phyloP scores from a whole-genome alignment of 306 rosid species.

The Fagus sylvatica region DNA sequence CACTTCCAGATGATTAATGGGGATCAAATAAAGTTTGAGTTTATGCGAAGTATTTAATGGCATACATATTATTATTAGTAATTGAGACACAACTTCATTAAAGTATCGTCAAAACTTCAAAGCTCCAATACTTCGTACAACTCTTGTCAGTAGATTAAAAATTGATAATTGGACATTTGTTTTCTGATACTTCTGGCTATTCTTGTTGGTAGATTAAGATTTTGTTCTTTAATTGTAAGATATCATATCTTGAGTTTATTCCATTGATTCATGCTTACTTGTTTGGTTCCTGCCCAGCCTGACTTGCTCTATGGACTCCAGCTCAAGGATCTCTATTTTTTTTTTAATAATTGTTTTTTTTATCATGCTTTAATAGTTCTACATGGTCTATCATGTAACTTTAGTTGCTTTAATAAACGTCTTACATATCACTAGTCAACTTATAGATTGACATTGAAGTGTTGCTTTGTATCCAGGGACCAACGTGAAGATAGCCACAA shows the following conservation, averaged over 20 bases:
- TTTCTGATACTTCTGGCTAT: no score
- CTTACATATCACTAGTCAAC: neutral
- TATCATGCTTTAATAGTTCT: slow-evolving; percentile 11
- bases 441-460: slow-evolving; percentile 18
- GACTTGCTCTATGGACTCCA: neutral
- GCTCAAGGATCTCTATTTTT: neutral
- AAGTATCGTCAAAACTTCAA: slow-evolving; percentile 6
- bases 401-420: neutral
- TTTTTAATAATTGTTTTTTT: neutral
- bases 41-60: neutral
- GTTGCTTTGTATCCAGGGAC: slow-evolving; percentile 56
- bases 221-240: no score
- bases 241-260: no score
- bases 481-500: slow-evolving; percentile 74
- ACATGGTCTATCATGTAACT: slow-evolving; percentile 10
- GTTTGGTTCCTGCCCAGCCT: neutral
- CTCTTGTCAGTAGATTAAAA: neutral
- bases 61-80: neutral
- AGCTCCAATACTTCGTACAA: neutral
- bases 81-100: neutral
- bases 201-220: no score
- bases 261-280: neutral
- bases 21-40: neutral
- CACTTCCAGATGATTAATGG: neutral
- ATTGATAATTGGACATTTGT: no score